These are phyloP conservation scores for Fusarium tjaetaba DNA, from an alignment of 2,329 filamentous ascomycete species.

Conservation along the genomic window DNA sequence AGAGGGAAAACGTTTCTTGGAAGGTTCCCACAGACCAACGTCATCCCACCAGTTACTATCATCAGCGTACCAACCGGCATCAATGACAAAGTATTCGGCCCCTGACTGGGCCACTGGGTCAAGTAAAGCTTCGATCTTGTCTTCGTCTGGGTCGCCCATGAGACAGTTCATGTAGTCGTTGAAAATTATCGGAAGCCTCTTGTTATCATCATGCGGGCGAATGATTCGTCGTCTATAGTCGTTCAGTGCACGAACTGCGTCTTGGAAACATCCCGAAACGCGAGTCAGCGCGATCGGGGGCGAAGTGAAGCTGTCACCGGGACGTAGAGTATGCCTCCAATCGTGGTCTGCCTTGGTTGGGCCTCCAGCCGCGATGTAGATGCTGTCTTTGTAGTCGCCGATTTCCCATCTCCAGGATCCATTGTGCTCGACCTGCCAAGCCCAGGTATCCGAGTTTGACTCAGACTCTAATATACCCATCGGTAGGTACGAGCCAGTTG, in stretches of 20 bases:
- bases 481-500: constrained; percentile 42
- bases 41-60: constrained; percentile 50
- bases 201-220: constrained; percentile 44
- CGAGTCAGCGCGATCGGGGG: constrained; percentile 41
- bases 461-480: constrained; percentile 42
- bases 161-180: constrained; percentile 54
- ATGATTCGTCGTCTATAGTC: constrained; percentile 46
- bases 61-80: constrained; percentile 51
- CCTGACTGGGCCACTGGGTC: constrained; percentile 45
- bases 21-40: constrained; percentile 50
- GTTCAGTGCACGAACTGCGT: constrained; percentile 43
- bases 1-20: constrained; percentile 45
- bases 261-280: constrained; percentile 35
- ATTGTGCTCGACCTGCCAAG: constrained; percentile 50
- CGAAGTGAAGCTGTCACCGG: constrained; percentile 38
- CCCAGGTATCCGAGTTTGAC: constrained; percentile 41
- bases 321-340: constrained; percentile 40
- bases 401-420: constrained; percentile 51
- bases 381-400: constrained; percentile 47
- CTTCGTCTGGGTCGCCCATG: constrained; percentile 50
- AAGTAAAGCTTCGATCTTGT: constrained; percentile 46
- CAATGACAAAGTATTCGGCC: constrained; percentile 51
- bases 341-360: constrained; percentile 44
- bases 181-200: constrained; percentile 47
- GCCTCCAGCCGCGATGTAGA: constrained; percentile 46